These are phyloP conservation scores for Fusarium irregulare DNA, from an alignment of 2,329 filamentous ascomycete genomes.

Conservation along the genomic window DNA sequence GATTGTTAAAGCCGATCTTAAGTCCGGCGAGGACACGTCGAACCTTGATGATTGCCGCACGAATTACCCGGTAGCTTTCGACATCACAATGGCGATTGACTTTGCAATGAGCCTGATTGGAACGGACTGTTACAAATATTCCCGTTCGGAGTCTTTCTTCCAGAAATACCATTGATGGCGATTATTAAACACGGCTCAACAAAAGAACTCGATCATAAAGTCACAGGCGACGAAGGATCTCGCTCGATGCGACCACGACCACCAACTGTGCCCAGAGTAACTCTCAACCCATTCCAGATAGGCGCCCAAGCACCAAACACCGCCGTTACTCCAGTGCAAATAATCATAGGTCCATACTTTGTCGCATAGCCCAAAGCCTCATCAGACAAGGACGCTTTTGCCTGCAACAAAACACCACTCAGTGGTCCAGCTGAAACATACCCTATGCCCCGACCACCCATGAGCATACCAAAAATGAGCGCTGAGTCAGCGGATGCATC, in stretches of 20 bases:
- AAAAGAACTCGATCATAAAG: neutral
- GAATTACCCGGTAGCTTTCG: neutral
- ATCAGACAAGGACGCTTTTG: constrained; percentile 28
- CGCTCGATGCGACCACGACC: constrained; percentile 60
- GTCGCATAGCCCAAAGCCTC: constrained; percentile 49
- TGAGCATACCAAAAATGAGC: constrained; percentile 48
- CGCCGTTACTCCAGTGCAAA: constrained; percentile 48
- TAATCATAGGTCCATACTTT: constrained; percentile 49
- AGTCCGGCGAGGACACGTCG: constrained; percentile 16
- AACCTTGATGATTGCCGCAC: neutral
- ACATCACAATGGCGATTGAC: neutral
- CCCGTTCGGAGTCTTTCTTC: neutral
- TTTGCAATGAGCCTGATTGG: neutral
- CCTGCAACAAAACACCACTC: constrained; percentile 46
- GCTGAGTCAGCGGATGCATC: constrained; percentile 44
- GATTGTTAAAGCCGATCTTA: constrained; percentile 23
- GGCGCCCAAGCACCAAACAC: constrained; percentile 49
- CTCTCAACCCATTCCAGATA: constrained; percentile 50
- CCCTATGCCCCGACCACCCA: constrained; percentile 47
- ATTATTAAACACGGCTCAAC: neutral
- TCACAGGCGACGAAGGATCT: no score
- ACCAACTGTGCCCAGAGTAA: constrained; percentile 49
- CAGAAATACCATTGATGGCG: neutral
- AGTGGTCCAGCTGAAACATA: constrained; percentile 46
- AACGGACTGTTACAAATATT: neutral